A percentile compares a stretch with the other conserved stretches of the same genome.
These are phyloP conservation scores for Parsonsia alboflavescens DNA, from an alignment of 257 asterid genomes.

Conservation along the genomic window DNA sequence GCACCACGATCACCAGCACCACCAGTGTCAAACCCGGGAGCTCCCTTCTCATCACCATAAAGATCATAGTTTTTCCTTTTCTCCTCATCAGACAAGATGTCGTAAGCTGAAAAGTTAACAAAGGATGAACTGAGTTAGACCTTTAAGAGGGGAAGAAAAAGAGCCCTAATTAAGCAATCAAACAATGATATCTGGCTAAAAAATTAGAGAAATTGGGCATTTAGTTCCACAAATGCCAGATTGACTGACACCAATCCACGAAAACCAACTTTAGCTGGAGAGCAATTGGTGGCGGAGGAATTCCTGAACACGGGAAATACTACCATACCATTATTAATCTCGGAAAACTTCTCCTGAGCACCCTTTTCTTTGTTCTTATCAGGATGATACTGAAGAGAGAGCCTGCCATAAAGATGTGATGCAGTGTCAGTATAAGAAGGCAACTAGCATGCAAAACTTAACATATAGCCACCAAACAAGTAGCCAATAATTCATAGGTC, in stretches of 20 bases:
- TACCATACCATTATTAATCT: conserved; percentile 77
- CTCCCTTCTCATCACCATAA: conserved; percentile 80
- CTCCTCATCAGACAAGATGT: conserved; percentile 78
- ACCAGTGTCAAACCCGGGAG: conserved; percentile 65
- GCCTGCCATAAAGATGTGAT: conserved; percentile 38
- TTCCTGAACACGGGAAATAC: not conserved
- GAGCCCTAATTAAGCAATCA: not conserved
- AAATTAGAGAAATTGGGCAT: not conserved
- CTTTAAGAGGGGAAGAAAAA: not conserved
- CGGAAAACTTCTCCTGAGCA: conserved; percentile 88
- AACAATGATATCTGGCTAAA: not conserved
- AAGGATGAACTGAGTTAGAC: conserved; percentile 6
- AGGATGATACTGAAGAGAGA: conserved; percentile 92
- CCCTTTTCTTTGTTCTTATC: conserved; percentile 93
- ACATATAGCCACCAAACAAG: not conserved
- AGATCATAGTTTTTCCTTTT: conserved; percentile 92
- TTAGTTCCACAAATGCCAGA: not conserved
- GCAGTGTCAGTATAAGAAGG: conserved; percentile 2
- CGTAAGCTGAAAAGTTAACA: conserved; percentile 65
- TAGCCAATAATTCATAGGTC: not conserved
- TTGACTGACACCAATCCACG: not conserved
- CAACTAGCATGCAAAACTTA: not conserved
- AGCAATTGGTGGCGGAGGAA: not conserved
- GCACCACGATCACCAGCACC: conserved; percentile 50
- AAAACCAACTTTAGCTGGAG: not conserved